phyloP scores from a whole-genome alignment of 2,329 filamentous ascomycete species.

The Dothistroma pini region DNA sequence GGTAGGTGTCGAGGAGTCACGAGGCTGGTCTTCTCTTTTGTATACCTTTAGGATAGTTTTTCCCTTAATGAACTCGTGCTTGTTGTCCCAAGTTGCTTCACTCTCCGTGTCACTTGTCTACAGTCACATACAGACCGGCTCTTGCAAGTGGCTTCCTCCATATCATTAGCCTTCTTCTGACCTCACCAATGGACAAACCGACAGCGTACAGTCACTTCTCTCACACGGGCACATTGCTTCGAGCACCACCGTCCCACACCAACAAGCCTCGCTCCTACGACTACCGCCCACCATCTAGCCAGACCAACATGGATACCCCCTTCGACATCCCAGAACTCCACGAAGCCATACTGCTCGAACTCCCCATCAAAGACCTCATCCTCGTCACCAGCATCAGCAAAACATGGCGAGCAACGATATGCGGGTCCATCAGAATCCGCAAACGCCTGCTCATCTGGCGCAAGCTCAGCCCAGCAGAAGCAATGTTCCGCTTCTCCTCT shows the following conservation, averaged over 20 bases:
- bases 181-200: no score
- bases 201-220: no score
- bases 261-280: not conserved
- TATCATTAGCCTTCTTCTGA: no score
- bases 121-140: no score
- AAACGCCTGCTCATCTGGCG: not conserved
- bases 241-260: no score
- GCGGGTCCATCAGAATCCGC: not conserved
- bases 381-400: not conserved
- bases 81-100: no score
- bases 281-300: not conserved
- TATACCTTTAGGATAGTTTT: not conserved
- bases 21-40: not conserved
- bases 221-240: no score
- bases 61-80: not conserved
- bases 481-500: not conserved
- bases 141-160: no score
- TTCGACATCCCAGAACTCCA: not conserved
- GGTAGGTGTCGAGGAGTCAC: not conserved
- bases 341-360: not conserved
- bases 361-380: slow-evolving; percentile 1
- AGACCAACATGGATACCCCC: not conserved
- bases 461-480: not conserved
- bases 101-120: no score
- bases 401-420: not conserved